Base-by-base conservation (phyloP, 1,284 basidiomycete species). In the Ceratobasidium sp. region DNA sequence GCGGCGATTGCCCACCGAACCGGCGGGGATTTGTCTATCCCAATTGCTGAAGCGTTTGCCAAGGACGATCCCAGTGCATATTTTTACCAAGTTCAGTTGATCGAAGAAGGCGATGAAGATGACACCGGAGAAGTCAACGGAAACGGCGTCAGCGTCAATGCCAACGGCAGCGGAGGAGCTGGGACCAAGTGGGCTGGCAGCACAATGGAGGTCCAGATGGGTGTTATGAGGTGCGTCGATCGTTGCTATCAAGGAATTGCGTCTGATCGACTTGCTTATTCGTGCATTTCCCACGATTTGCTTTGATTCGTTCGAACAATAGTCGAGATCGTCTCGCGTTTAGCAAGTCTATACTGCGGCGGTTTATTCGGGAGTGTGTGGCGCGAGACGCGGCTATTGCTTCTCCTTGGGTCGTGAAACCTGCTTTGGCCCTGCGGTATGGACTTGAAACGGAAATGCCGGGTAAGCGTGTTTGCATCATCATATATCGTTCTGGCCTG, bases 321-420 rank as follows among this genome's bases (percentile, higher is more conserved):
- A 50, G 93, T 76, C 93, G 96, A 71, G 96, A 99, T 78, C 92
- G 96, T 69, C 85, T 96, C 38, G 89, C 92, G 22, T 98, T 98
- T 80, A 96, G 94, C 49, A 97, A 98, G 78, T 94, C 95, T 15
- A 96, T 98, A 74, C 85, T 99, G 32, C 93, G 95, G 73, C 91
- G 95, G 42, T 98, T 96, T 80, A 91, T 99, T 60, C 90, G 93
- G 71, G 96, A 98, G 76, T 96, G 93, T 76, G 89, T 98, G 2
- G 87, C 91, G 74, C 89, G 96, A 55, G 94, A 96, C 71, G 85
- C 94, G 13, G 91, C 93, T 20, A 90, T 96, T 42, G 94, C 92
- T 35, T 93, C 93, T 0, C 95, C 96, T 2, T 99, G 96, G 96
- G 88, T 89, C 1, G 94, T 98, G 40, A 97, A 98, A 77, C 86